Percentiles rank a stretch among this genome's conserved stretches.
These are phyloP conservation scores for Sporothrix brasiliensis DNA, from an alignment of 2,329 filamentous ascomycete genomes.

Conservation along the genomic window DNA sequence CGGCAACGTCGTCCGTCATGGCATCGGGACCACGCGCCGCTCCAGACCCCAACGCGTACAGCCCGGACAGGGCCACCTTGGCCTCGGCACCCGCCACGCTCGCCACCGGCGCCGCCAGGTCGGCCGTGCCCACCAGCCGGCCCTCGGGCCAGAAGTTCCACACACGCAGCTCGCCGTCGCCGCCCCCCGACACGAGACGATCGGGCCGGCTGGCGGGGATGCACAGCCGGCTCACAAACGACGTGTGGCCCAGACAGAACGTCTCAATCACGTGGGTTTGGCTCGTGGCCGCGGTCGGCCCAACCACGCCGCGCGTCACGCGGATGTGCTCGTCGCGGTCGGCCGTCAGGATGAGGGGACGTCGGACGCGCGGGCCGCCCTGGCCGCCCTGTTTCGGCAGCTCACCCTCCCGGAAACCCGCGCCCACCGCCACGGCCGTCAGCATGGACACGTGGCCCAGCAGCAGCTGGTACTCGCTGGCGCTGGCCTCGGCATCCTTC, in stretches of 20 bases:
- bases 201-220: conserved; percentile 59
- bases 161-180: conserved; percentile 74
- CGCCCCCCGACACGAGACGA: conserved; percentile 82
- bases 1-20: conserved; percentile 24
- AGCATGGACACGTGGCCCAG: conserved; percentile 96
- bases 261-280: conserved; percentile 87
- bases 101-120: conserved; percentile 57
- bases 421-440: conserved; percentile 68
- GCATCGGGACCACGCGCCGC: conserved; percentile 27
- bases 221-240: conserved; percentile 80
- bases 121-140: conserved; percentile 56
- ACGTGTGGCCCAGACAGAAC: conserved; percentile 84
- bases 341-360: conserved; percentile 57
- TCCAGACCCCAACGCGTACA: conserved; percentile 43
- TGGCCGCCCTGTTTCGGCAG: conserved; percentile 31
- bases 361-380: conserved; percentile 19
- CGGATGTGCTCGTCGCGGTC: conserved; percentile 77
- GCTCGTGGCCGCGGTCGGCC: conserved; percentile 46
- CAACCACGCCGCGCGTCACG: conserved; percentile 70
- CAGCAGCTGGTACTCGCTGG: conserved; percentile 54
- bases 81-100: conserved; percentile 39
- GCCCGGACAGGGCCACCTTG: conserved; percentile 54
- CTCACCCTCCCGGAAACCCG: conserved; percentile 42
- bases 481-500: conserved; percentile 40
- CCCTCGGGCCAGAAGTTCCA: conserved; percentile 75